A percentile compares a stretch with the other conserved stretches of the same genome.
These are phyloP conservation scores for Eucalyptus leucophloia DNA, from an alignment of 345 rosid species.

Conservation along the genomic window DNA sequence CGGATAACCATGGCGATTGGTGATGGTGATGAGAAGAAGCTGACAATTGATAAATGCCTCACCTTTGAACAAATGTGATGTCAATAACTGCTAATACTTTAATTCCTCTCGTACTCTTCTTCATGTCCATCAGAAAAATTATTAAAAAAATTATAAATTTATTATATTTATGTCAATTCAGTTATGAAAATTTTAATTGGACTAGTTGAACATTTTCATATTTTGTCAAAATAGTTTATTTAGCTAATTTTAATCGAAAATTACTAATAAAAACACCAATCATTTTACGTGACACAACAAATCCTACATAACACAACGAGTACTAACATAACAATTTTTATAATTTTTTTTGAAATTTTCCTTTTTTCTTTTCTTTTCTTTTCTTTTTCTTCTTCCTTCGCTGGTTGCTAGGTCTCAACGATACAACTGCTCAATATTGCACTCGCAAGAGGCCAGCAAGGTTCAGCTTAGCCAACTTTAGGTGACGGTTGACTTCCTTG, in stretches of 20 bases:
- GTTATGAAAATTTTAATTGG: fast-evolving
- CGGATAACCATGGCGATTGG: background rate
- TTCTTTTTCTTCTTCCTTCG: background rate
- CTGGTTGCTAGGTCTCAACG: background rate
- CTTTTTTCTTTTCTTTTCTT: too few relatives aligned
- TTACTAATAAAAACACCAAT: fast-evolving
- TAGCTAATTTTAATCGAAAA: fast-evolving
- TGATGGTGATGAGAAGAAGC: background rate
- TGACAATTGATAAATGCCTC: background rate
- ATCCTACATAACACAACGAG: too few relatives aligned
- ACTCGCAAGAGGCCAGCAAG: too few relatives aligned
- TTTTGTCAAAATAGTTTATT: background rate
- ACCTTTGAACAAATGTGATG: background rate
- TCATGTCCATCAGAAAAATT: background rate
- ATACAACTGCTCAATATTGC: too few relatives aligned
- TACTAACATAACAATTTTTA: too few relatives aligned
- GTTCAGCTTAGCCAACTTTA: too few relatives aligned
- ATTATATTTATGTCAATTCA: fast-evolving
- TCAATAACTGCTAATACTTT: background rate
- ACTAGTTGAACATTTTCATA: too few relatives aligned
- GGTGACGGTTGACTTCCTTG: fast-evolving
- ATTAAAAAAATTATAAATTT: background rate
- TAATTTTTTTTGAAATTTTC: too few relatives aligned
- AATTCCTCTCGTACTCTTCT: background rate
- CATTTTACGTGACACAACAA: fast-evolving